Conservation (phyloP, 208 protist genomes). For the Phytomonas sp. region DNA sequence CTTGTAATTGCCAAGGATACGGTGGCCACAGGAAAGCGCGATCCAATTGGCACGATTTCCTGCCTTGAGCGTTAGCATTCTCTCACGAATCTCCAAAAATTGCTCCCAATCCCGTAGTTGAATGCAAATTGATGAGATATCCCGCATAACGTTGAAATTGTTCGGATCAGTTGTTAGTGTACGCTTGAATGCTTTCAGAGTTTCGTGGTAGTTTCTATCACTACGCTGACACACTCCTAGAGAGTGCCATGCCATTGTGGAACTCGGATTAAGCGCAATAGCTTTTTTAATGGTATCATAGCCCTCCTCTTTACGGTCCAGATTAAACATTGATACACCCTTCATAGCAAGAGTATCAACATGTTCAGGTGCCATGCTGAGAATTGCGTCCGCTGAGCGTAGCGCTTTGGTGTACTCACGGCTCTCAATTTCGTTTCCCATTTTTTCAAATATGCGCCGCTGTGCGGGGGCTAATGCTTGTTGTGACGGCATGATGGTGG, state of each 20-base stretch:
- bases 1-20: slow-evolving; percentile 60
- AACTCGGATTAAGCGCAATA: slow-evolving; percentile 39
- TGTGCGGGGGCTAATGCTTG: slow-evolving; percentile 27
- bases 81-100: slow-evolving; percentile 80
- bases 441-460: slow-evolving; percentile 70
- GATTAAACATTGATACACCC: slow-evolving; percentile 64
- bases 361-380: slow-evolving; percentile 56
- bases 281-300: slow-evolving; percentile 51
- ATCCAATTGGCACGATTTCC: slow-evolving; percentile 85
- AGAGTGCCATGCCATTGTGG: slow-evolving; percentile 91
- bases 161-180: slow-evolving; percentile 56
- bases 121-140: slow-evolving; percentile 84
- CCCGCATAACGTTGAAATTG: slow-evolving; percentile 86
- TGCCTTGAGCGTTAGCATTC: slow-evolving; percentile 84
- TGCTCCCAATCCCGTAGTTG: slow-evolving; percentile 90
- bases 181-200: slow-evolving; percentile 90
- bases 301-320: slow-evolving; percentile 68
- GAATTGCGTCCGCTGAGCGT: slow-evolving; percentile 61
- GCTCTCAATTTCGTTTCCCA: slow-evolving; percentile 68
- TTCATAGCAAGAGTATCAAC: slow-evolving; percentile 77
- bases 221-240: slow-evolving; percentile 86
- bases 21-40: slow-evolving; percentile 71
- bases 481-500: slow-evolving; percentile 4
- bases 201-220: slow-evolving; percentile 87
- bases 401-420: slow-evolving; percentile 77